phyloP scores from a whole-genome alignment of 2,329 filamentous ascomycete genomes.

The Fonsecaea monophora region DNA sequence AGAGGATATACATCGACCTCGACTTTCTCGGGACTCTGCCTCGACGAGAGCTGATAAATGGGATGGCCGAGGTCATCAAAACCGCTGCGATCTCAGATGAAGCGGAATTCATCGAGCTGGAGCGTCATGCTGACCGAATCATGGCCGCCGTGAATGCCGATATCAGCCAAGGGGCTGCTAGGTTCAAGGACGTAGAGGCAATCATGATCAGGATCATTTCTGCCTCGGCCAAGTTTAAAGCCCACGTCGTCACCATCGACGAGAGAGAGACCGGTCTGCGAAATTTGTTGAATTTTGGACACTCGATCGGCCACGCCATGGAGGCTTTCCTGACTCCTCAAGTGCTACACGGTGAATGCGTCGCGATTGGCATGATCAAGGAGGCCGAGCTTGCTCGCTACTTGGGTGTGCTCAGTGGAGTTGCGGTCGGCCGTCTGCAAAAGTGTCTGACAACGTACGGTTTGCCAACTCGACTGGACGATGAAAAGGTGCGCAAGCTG shows the following conservation, averaged over 20 bases:
- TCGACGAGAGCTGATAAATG: constrained; percentile 92
- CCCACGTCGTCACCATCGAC: constrained; percentile 89
- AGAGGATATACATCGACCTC: constrained; percentile 92
- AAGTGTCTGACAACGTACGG: constrained; percentile 97
- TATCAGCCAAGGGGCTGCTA: constrained; percentile 60
- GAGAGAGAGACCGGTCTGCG: constrained; percentile 92
- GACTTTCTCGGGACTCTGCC: constrained; percentile 90
- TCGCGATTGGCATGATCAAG: constrained; percentile 98
- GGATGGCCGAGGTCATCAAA: constrained; percentile 98
- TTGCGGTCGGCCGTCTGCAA: constrained; percentile 83
- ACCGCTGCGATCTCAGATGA: constrained; percentile 97
- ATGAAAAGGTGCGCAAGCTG: constrained; percentile 80
- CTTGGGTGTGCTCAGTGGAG: constrained; percentile 81
- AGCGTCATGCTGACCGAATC: constrained; percentile 79
- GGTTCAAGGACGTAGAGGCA: constrained; percentile 73
- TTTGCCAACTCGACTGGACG: constrained; percentile 81
- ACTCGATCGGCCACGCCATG: constrained; percentile 96
- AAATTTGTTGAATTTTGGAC: constrained; percentile 95
- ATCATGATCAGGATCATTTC: constrained; percentile 81
- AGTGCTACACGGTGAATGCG: constrained; percentile 91
- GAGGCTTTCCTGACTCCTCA: constrained; percentile 96
- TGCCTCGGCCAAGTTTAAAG: constrained; percentile 91
- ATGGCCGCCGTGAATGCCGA: constrained; percentile 73
- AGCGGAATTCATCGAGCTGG: constrained; percentile 80
- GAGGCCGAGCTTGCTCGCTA: constrained; percentile 93